Percentiles rank a stretch among this genome's conserved stretches.
Evolutionary conservation across 768 basidiomycete genomes (phyloP).

Genomic region (Cubamyces sp.): DNA sequence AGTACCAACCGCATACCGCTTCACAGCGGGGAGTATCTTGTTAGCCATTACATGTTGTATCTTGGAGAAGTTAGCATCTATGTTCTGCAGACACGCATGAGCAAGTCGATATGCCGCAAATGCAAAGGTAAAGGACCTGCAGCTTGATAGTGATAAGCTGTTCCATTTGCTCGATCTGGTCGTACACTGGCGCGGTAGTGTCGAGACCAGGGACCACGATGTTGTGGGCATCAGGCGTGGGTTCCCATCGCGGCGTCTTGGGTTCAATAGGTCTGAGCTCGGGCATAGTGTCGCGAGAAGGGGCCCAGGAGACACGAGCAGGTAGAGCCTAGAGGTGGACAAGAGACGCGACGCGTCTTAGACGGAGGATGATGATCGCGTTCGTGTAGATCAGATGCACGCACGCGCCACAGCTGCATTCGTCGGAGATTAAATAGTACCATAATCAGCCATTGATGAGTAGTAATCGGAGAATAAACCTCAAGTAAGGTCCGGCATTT

Average conservation of each 20-base stretch:
- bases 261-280: conserved; percentile 51
- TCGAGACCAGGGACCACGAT: conserved; percentile 78
- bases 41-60: conserved; percentile 85
- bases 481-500: too few species aligned
- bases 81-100: conserved; percentile 54
- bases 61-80: conserved; percentile 91
- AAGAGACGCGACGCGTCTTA: conserved; percentile 18
- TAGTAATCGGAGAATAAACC: too few species aligned
- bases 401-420: background rate
- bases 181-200: conserved; percentile 64
- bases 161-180: conserved; percentile 94
- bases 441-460: too few species aligned
- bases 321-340: background rate
- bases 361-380: conserved; percentile 8
- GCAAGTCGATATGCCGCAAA: background rate
- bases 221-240: conserved; percentile 60
- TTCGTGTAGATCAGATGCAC: conserved; percentile 5
- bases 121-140: conserved; percentile 54
- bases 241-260: conserved; percentile 71
- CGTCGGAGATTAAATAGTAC: background rate
- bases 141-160: conserved; percentile 92
- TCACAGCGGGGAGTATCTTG: conserved; percentile 84
- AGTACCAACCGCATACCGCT: conserved; percentile 84
- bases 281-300: conserved; percentile 23
- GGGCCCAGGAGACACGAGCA: background rate